Evolutionary conservation across 768 basidiomycete genomes (phyloP), one percentile per base, ranked within the genome.

Genomic region (Hygrocybe coccinea): DNA sequence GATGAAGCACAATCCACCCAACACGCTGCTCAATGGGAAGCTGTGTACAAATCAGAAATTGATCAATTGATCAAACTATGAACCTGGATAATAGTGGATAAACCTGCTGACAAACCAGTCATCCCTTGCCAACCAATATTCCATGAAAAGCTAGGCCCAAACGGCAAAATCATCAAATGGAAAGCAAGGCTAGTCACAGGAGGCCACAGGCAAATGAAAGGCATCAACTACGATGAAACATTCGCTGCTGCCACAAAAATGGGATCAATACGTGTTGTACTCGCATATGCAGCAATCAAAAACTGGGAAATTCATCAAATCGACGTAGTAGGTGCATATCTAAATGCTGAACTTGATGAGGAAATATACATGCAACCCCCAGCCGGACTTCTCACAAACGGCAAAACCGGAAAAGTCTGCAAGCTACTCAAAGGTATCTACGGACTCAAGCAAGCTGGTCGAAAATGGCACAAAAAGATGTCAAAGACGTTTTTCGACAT

Each of bases 351-450:
- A 34, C 48, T 56, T 17, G 35, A 56, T 5, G 59, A 64, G 38
- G 45, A 57, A 4, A 70, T 77, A 46, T 78, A 70, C 59, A 71
- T 77, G 67, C 34, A 62, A 22, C 60, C 62, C 17, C 71, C 70
- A 1, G 61, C 54, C 0, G 67, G 71, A 2, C 33, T 55, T 4
- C 29, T 50, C 2, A 24, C 8, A 2, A 7, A 19, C 10, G 36
- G 33, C 12, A 6, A 54, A n/a, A 21, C 22, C 6, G 56, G 52
- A 2, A 44, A 21, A 34, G 56, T 57, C 7, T 67, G 60, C 22
- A 36, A 45, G 6, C 48, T 61, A 5, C 9, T 10, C 22, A 54
- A 52, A 34, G 35, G 19, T 4, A 2, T 62, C n/a, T 64, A 62
- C 45, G 61, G 62, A 2, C 50, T 57, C 1, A 61, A 57, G 21